Evolutionary conservation across 495 filamentous ascomycete species (phyloP).

Genomic region (Penicillium diatomitis): DNA sequence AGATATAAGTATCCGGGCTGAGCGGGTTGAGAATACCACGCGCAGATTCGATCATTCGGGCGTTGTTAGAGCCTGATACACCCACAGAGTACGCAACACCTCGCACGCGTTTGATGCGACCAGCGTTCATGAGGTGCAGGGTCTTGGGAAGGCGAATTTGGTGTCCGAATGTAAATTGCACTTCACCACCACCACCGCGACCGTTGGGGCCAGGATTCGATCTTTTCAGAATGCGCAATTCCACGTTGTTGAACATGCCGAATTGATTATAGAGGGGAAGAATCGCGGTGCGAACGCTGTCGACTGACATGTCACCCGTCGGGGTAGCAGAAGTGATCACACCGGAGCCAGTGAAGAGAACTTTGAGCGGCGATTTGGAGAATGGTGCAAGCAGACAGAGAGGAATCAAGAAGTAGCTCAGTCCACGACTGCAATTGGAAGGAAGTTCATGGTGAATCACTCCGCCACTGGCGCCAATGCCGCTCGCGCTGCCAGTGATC

Average conservation of each 20-base stretch:
- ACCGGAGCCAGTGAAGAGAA: conserved; percentile 80
- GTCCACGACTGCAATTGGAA: conserved; percentile 61
- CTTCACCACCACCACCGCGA: conserved; percentile 76
- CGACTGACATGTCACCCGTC: conserved; percentile 75
- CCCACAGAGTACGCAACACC: conserved; percentile 91
- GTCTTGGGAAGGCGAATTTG: conserved; percentile 92
- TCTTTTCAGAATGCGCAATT: conserved; percentile 71
- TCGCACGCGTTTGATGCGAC: conserved; percentile 77
- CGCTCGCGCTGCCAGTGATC: conserved; percentile 69
- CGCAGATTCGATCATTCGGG: conserved; percentile 85
- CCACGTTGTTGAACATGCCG: conserved; percentile 79
- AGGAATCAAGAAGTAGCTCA: conserved; percentile 88
- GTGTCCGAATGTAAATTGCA: conserved; percentile 83
- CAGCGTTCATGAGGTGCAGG: conserved; percentile 76
- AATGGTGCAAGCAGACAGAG: conserved; percentile 90
- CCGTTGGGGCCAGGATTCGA: conserved; percentile 67
- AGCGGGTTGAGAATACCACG: conserved; percentile 81
- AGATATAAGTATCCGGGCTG: conserved; percentile 77
- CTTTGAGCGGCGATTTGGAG: conserved; percentile 77
- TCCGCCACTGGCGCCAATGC: conserved; percentile 57
- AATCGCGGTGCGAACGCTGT: conserved; percentile 87
- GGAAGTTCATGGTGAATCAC: conserved; percentile 72
- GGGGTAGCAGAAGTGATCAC: conserved; percentile 84
- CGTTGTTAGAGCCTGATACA: conserved; percentile 83
- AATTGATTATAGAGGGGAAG: conserved; percentile 84